phyloP scores from a whole-genome alignment of 1,284 basidiomycete genomes.

The Boletellus deceptivus region DNA sequence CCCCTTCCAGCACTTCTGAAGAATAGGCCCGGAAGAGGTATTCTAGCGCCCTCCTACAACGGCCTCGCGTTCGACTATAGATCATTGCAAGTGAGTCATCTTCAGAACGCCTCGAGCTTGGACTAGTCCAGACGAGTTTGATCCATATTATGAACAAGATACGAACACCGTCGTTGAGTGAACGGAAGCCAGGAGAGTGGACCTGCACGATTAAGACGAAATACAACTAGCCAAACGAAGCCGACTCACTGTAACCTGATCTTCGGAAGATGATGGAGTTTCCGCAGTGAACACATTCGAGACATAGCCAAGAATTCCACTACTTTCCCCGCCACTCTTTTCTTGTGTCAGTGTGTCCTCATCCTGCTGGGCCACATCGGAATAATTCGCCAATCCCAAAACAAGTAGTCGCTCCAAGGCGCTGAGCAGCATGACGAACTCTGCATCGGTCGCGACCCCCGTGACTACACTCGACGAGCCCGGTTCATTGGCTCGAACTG shows the following conservation, averaged over 20 bases:
- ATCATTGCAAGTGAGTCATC: slow-evolving; percentile 68
- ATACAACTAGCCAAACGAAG: not conserved
- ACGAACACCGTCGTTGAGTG: slow-evolving; percentile 69
- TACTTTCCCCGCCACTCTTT: slow-evolving; percentile 50
- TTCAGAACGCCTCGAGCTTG: slow-evolving; percentile 47
- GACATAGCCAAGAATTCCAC: slow-evolving; percentile 77
- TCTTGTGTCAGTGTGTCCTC: slow-evolving; percentile 57
- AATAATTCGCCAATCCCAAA: slow-evolving; percentile 53
- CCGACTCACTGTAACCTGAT: slow-evolving; percentile 54
- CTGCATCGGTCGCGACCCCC: slow-evolving; percentile 68
- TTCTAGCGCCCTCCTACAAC: slow-evolving; percentile 80
- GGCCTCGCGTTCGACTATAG: slow-evolving; percentile 58
- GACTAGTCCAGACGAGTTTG: slow-evolving; percentile 50
- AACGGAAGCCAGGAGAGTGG: slow-evolving; percentile 66
- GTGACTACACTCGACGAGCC: slow-evolving; percentile 42
- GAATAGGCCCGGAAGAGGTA: slow-evolving; percentile 82
- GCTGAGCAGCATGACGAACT: slow-evolving; percentile 81
- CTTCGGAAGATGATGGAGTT: slow-evolving; percentile 44
- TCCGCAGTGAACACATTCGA: slow-evolving; percentile 79
- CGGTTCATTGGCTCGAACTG: slow-evolving; percentile 45
- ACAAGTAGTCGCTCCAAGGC: slow-evolving; percentile 79
- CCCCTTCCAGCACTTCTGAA: slow-evolving; percentile 77
- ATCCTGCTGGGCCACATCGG: slow-evolving; percentile 50
- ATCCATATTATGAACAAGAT: slow-evolving; percentile 72
- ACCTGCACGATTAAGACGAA: slow-evolving; percentile 41